Base-by-base conservation (phyloP, 306 rosid species). In the Arachis stenosperma region DNA sequence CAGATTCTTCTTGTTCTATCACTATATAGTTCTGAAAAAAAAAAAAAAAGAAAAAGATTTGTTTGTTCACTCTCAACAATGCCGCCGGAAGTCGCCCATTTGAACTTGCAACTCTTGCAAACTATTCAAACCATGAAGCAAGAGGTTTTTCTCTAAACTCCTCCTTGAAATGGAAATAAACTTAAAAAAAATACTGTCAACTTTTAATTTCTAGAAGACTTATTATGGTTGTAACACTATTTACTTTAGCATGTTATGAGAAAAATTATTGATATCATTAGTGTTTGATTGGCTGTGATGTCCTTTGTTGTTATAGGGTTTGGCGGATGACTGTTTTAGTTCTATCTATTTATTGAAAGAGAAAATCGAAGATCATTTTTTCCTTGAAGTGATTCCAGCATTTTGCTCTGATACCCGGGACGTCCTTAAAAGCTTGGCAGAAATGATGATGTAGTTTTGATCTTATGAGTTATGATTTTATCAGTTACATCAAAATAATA, bases 111-210 rank as follows among this genome's bases (percentile, higher is more conserved):
- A 8, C 69, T 78, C 7, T 8, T 7, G 0, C 56, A 57, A 7
- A 56, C 62, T 5, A 37, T 72, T 57, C 15, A 72, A 9, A 7
- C 62, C 36, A 65, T 78, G 82, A 71, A 37, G 63, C 39, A 39
- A 72, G 64, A 78, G 82, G 82, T 71, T 0, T 69, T 51, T 69
- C 55, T 60, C 80, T 68, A 59, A 67, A 60, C 22, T 68, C 15
- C 29, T 6, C 8, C 12, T 6, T 43, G 27, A 22, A 22, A 1
- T 22, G 27, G 27, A 22, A 22, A 22, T 22, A 22, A 22, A 22
- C 27, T 22, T 22, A 22, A 22, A 29, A 44, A n/a, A 8, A 1
- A 15, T 17, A 11, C 52, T 2, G 17, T 62, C 4, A 62, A 52
- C 43, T 70, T 27, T n/a, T n/a, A n/a, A n/a, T n/a, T 7, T 51